phyloP scores from a whole-genome alignment of 345 rosid genomes.

The Aurinia saxatilis region DNA sequence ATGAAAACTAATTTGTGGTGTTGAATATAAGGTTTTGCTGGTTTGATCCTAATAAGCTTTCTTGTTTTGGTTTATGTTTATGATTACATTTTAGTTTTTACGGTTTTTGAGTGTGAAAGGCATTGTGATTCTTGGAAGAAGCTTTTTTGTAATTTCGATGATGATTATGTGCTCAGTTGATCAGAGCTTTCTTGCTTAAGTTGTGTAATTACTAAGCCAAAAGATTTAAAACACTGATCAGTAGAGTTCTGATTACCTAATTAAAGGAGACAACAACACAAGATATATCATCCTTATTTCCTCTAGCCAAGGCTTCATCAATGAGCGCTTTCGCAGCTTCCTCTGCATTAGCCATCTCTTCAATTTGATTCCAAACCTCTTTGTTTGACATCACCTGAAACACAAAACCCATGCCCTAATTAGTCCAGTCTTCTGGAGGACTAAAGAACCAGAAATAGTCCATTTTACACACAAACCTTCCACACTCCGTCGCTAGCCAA shows the following conservation, averaged over 20 bases:
- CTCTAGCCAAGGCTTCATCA: slow-evolving; percentile 31
- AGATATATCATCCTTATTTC: slow-evolving; percentile 39
- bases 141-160: too few relatives aligned
- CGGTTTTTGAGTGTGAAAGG: too few relatives aligned
- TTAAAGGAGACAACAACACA: slow-evolving; percentile 33
- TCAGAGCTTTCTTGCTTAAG: too few relatives aligned
- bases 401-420: neutral
- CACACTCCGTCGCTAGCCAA: slow-evolving; percentile 56
- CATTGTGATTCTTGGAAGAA: too few relatives aligned
- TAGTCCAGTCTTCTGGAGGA: neutral
- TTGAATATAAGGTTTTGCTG: neutral
- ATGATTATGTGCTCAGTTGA: too few relatives aligned
- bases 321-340: slow-evolving; percentile 29
- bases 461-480: slow-evolving; percentile 29
- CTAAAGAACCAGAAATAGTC: neutral
- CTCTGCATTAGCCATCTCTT: slow-evolving; percentile 19
- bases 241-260: neutral
- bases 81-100: too few relatives aligned
- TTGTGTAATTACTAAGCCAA: too few relatives aligned
- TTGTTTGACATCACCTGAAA: slow-evolving; percentile 44
- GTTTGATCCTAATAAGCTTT: neutral
- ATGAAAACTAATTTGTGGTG: slow-evolving; percentile 10
- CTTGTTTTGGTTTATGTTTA: neutral
- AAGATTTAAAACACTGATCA: too few relatives aligned
- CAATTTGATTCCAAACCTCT: slow-evolving; percentile 30